Base-by-base conservation (phyloP, 306 rosid species). In the Begonia peltatifolia region DNA sequence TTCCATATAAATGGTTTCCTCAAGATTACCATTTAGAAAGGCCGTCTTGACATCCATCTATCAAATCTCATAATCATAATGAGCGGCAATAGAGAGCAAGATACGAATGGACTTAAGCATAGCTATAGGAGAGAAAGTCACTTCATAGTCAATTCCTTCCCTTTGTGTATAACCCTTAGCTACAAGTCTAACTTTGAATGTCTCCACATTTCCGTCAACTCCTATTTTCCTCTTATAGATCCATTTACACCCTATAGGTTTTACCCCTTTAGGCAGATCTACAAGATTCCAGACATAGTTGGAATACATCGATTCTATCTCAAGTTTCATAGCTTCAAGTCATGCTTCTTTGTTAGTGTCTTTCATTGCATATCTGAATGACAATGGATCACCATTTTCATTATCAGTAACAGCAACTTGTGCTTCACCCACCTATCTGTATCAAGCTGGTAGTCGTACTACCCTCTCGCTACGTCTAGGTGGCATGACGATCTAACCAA, bases 111-210 rank as follows among this genome's bases (percentile, higher is more conserved):
- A 51, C 11, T 50, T 50, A 9, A 50, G 11, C 12, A 50, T 50
- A 16, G 25, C 4, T 15, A 50, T n/a, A 16, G n/a, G 35, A 20
- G 54, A 50, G 11, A 50, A 50, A 9, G n/a, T 50, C 11, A 10
- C 12, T 17, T 50, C 25, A 50, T 50, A 50, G 2, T 50, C 54
- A 16, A 50, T 11, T 3, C 11, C 12, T 16, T 50, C 54, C 12
- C 2, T 6, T 17, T 50, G 22, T 2, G 22, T 50, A 17, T 14
- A 14, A 17, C 54, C 54, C 1, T 10, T 50, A 15, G 12, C 35
- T 16, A 49, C 51, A 47, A 47, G 15, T n/a, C 51, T 47, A 47
- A 18, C 51, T n/a, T 47, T 47, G 51, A 47, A 47, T 7, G 51
- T n/a, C 5, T 47, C 13, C 2, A 47, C 51, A 7, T 47, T 47